phyloP scores from a whole-genome alignment of 352 stramenopile species.

The Phytophthora pistaciae region DNA sequence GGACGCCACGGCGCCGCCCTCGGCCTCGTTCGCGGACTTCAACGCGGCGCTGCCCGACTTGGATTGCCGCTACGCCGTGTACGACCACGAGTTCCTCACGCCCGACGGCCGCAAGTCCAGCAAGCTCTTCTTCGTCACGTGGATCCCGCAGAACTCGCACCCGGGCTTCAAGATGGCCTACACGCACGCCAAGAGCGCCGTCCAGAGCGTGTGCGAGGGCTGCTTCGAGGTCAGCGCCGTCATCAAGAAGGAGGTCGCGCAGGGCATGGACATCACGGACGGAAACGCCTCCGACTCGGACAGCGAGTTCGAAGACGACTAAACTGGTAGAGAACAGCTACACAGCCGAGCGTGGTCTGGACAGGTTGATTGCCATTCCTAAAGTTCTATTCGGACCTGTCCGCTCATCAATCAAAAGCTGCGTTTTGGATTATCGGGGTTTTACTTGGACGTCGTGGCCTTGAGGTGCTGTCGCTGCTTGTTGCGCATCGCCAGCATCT shows the following conservation, averaged over 20 bases:
- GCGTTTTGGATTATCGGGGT: conserved; percentile 2
- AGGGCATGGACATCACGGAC: conserved; percentile 66
- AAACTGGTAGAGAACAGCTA: conserved; percentile 6
- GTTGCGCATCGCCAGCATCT: conserved; percentile 86
- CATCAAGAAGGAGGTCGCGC: conserved; percentile 77
- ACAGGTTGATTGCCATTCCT: conserved; percentile 15
- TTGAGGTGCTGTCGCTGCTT: conserved; percentile 69
- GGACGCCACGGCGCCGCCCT: conserved; percentile 59
- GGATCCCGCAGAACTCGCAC: conserved; percentile 86
- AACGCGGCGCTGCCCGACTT: conserved; percentile 70
- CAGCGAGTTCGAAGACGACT: conserved; percentile 88
- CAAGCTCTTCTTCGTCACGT: conserved; percentile 91
- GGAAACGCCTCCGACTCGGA: conserved; percentile 81
- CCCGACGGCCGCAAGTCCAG: conserved; percentile 85
- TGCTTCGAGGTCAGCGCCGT: conserved; percentile 84
- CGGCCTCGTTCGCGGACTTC: conserved; percentile 65
- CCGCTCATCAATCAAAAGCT: neutral
- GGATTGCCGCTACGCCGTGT: conserved; percentile 89
- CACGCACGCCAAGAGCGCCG: conserved; percentile 87
- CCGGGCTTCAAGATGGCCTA: conserved; percentile 91
- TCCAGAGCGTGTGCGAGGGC: conserved; percentile 80
- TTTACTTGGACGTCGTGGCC: conserved; percentile 35
- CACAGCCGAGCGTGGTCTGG: neutral
- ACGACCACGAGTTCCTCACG: conserved; percentile 86
- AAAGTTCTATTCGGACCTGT: neutral